phyloP scores from a whole-genome alignment of 176 grass and related monocot species.

The Oryza meyeriana region DNA sequence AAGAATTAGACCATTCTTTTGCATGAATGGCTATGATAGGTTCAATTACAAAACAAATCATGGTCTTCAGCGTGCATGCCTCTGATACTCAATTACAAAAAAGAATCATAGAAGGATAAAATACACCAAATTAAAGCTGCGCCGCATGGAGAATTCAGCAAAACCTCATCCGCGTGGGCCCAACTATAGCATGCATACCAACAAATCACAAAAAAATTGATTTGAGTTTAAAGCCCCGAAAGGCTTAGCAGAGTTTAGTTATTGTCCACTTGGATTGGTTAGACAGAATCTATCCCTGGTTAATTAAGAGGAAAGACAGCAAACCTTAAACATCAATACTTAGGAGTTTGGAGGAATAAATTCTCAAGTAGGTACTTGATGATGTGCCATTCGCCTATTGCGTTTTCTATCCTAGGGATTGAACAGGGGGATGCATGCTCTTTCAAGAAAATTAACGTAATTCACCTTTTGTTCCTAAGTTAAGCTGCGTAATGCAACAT shows the following conservation, averaged over 20 bases:
- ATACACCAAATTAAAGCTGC: not conserved
- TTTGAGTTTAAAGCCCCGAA: not conserved
- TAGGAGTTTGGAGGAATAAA: not conserved
- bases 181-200: not conserved
- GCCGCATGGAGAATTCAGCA: not conserved
- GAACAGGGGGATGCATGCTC: not conserved
- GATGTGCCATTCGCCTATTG: not conserved
- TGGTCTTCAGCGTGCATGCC: not conserved
- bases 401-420: not conserved
- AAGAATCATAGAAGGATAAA: not conserved
- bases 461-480: not conserved
- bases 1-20: not conserved
- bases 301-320: not conserved
- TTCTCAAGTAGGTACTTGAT: not conserved
- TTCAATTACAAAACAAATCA: not conserved
- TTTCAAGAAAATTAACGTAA: constrained; percentile 8
- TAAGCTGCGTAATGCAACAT: not conserved
- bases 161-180: not conserved
- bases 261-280: not conserved
- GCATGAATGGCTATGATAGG: not conserved
- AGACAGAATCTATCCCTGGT: not conserved
- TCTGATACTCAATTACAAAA: not conserved
- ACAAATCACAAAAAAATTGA: not conserved
- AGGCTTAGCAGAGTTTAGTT: not conserved
- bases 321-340: not conserved